Evolutionary conservation across 805 yeast genomes (phyloP).

Genomic region (Ogataea kodamae): DNA sequence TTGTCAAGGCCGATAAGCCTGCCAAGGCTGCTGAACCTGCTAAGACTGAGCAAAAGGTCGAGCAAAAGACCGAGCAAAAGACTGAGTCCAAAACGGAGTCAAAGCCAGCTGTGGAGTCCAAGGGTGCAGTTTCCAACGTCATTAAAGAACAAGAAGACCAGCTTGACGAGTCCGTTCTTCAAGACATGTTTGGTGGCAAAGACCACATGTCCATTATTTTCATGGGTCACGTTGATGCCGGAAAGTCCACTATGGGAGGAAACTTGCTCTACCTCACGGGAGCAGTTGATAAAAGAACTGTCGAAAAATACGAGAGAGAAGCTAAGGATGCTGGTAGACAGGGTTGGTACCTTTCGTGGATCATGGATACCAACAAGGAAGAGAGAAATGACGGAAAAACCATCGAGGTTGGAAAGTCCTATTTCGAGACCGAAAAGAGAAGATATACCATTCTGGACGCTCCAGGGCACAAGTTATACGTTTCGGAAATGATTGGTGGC

Average conservation of each 20-base stretch:
- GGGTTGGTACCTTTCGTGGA: slow-evolving; percentile 99
- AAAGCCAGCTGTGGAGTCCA: slow-evolving; percentile 14
- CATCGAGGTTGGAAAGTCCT: slow-evolving; percentile 97
- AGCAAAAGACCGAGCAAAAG: slow-evolving; percentile 14
- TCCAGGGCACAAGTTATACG: slow-evolving; percentile 99
- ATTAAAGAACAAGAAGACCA: slow-evolving; percentile 72
- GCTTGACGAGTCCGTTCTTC: slow-evolving; percentile 82
- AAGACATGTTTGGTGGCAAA: slow-evolving; percentile 94
- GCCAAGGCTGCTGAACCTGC: too few species aligned
- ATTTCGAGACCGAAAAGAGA: slow-evolving; percentile 96
- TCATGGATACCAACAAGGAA: slow-evolving; percentile 98
- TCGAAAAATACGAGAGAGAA: slow-evolving; percentile 96
- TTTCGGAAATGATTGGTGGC: slow-evolving; percentile 99
- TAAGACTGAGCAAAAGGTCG: slow-evolving; percentile 16
- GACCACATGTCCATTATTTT: slow-evolving; percentile 95
- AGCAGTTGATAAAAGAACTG: slow-evolving; percentile 97
- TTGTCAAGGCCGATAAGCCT: too few species aligned
- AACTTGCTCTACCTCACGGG: slow-evolving; percentile 90
- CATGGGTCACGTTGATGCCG: slow-evolving; percentile 99
- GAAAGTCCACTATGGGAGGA: slow-evolving; percentile 99
- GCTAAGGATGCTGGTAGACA: slow-evolving; percentile 99
- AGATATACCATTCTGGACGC: slow-evolving; percentile 98
- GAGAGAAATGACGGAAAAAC: slow-evolving; percentile 99
- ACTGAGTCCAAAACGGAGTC: slow-evolving; percentile 16
- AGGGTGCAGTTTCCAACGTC: slow-evolving; percentile 25